These are phyloP conservation scores for Starmerella bombicola DNA, from an alignment of 805 yeast genomes.

Conservation along the genomic window DNA sequence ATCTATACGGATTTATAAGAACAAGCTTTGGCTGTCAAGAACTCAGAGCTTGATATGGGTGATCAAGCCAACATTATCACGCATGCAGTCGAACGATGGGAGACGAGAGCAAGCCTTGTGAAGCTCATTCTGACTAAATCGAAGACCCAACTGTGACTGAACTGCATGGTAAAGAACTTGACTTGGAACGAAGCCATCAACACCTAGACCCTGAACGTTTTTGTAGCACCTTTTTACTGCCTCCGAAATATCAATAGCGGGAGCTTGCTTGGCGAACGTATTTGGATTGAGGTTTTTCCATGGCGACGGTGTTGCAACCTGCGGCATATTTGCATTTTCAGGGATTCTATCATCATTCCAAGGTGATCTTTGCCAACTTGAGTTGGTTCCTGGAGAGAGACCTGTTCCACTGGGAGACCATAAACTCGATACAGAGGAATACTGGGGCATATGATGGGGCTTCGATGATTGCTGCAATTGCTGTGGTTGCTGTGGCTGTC, in stretches of 20 bases:
- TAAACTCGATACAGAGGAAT: not conserved
- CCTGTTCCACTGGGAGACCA: not conserved
- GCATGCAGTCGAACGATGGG: conserved; percentile 22
- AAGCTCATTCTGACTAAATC: conserved; percentile 25
- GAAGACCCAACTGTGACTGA: conserved; percentile 15
- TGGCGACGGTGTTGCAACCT: not conserved
- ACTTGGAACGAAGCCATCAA: conserved; percentile 29
- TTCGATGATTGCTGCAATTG: not conserved
- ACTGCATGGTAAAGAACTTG: conserved; percentile 28
- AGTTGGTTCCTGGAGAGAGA: not conserved
- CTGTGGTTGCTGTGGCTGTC: not conserved
- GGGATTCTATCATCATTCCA: not conserved
- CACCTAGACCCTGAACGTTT: conserved; percentile 21
- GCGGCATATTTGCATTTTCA: conserved; percentile 1
- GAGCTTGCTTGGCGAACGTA: not conserved
- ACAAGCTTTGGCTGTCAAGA: no score
- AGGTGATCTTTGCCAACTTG: not conserved
- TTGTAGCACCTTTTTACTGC: conserved; percentile 24
- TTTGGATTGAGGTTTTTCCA: conserved; percentile 1
- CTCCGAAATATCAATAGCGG: conserved; percentile 15
- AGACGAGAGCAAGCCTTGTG: conserved; percentile 22
- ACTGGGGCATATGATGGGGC: not conserved
- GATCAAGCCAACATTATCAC: conserved; percentile 29
- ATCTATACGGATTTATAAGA: no score
- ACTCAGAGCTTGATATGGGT: conserved; percentile 23